Evolutionary conservation across 805 yeast genomes (phyloP).

Genomic region (Metschnikowia rubicola): DNA sequence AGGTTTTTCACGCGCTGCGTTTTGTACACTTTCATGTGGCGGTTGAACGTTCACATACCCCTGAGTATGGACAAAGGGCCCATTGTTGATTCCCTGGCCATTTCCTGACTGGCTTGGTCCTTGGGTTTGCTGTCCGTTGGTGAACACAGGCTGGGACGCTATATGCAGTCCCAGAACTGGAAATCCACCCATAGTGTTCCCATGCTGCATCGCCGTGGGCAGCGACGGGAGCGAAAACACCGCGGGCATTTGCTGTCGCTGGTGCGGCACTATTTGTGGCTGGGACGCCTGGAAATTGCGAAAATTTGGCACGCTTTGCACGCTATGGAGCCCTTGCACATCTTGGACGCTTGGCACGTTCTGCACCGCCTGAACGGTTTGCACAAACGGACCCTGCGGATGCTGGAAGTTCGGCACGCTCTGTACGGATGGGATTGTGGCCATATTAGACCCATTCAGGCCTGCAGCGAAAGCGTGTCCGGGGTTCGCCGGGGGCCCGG

Average conservation of each 20-base stretch:
- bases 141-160: too few relatives aligned
- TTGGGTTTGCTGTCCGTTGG: background rate
- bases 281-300: background rate
- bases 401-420: constrained; percentile 11
- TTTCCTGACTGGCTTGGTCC: background rate
- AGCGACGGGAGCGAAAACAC: constrained; percentile 30
- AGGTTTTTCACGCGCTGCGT: too few relatives aligned
- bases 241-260: constrained; percentile 18
- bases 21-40: too few relatives aligned
- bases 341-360: background rate
- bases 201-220: constrained; percentile 20
- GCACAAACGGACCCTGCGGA: constrained; percentile 1
- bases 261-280: background rate
- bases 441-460: too few relatives aligned
- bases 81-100: background rate
- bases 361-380: background rate
- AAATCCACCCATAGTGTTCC: too few relatives aligned
- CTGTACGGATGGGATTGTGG: constrained; percentile 2
- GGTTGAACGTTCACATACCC: too few relatives aligned
- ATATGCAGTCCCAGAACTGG: too few relatives aligned
- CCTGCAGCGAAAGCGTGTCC: too few relatives aligned
- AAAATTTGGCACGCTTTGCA: constrained; percentile 8
- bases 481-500: constrained; percentile 2
- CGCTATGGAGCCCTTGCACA: background rate
- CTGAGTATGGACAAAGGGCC: background rate